Conservation (phyloP, 148 eudicot genomes). For the Rhododendron ovatum region DNA sequence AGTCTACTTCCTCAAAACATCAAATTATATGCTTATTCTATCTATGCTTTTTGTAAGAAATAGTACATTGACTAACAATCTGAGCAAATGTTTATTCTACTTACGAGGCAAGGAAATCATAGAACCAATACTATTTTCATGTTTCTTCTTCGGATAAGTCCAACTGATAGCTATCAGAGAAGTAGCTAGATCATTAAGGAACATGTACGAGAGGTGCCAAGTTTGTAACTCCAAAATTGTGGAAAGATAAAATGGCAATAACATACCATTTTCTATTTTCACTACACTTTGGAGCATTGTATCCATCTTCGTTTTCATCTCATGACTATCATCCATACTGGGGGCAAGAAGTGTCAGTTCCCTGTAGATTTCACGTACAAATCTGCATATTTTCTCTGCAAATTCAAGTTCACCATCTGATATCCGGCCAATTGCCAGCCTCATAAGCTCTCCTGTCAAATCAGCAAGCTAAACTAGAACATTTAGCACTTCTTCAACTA, state of each 20-base stretch:
- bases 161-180: background rate
- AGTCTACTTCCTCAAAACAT: background rate
- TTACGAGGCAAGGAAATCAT: background rate
- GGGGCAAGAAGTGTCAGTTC: slow-evolving; percentile 76
- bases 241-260: background rate
- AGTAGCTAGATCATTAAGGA: background rate
- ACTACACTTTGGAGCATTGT: slow-evolving; percentile 90
- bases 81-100: background rate
- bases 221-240: background rate
- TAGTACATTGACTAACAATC: background rate
- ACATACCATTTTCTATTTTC: slow-evolving; percentile 94
- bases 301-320: slow-evolving; percentile 94
- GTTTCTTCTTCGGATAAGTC: background rate
- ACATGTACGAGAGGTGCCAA: background rate
- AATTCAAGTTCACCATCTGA: slow-evolving; percentile 91
- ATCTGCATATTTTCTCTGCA: slow-evolving; percentile 84
- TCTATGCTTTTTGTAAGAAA: background rate
- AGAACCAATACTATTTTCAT: background rate
- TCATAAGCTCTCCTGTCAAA: slow-evolving; percentile 97
- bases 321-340: slow-evolving; percentile 70
- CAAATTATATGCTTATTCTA: background rate
- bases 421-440: slow-evolving; percentile 92
- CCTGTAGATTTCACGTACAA: slow-evolving; percentile 81
- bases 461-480: slow-evolving; percentile 73
- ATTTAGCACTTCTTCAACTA: slow-evolving; percentile 9